Evolutionary conservation across 352 stramenopile species (phyloP), one percentile per base, ranked within the genome.

Genomic region (Pythium phragmitis): DNA sequence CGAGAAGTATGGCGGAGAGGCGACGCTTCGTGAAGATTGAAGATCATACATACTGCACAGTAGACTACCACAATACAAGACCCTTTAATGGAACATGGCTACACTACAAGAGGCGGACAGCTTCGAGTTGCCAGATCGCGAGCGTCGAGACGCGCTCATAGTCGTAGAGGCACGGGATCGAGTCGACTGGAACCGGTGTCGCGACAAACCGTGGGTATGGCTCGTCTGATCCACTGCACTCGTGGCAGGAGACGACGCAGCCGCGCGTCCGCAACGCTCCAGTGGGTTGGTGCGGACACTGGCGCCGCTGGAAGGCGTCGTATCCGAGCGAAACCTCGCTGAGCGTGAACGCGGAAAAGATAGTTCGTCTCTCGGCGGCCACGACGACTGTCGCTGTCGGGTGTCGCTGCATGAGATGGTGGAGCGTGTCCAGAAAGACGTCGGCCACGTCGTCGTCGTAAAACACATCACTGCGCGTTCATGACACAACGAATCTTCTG

Each of bases 321-420:
- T 70, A 86, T 2, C 80, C 82, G 3, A 88, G 65, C 1, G 78
- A 73, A 37, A 91, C 71, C 46, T 78, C 60, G 45, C 57, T 72
- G 69, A 88, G 69, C 7, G 68, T 77, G 36, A 66, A 42, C 6
- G 69, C 76, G 4, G 82, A 88, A 42, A 91, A 91, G n/a, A 91
- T 73, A 2, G 71, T 53, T 30, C 82, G 80, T 23, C 59, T 74
- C 63, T 91, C 82, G 36, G 72, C 55, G 2, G 78, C 60, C 2
- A 89, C 65, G 11, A 79, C 57, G 12, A 67, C 70, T 49, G 49
- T 71, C 12, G 70, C 57, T 0, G 17, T 53, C 23, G 64, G 48
- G 47, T 74, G 45, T 8, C 72, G 48, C 7, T 67, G n/a, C 70
- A 88, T 82, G 16, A 89, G 51, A 3, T 46, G 33, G 7, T 68